Base-by-base conservation (phyloP, 495 filamentous ascomycete species). In the Penicillium antarcticum region DNA sequence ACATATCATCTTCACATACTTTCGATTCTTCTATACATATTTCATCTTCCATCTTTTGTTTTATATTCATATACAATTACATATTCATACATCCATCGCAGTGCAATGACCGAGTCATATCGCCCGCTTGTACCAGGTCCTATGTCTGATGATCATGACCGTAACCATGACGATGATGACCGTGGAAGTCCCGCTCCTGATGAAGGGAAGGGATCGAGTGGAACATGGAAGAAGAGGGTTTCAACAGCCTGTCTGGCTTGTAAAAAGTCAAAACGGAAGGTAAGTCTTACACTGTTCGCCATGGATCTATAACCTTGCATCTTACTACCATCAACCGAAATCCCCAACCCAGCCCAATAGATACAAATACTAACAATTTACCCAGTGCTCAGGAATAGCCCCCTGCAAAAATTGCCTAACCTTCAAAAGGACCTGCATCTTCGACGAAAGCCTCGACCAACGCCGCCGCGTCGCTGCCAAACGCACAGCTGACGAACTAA, bases 191-290 rank as follows among this genome's bases (percentile, higher is more conserved):
- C 51, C 10, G 26, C 47, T 9, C 24, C 48, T 3, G 42, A 39
- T 8, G 31, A 33, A 4, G 35, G 6, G 7, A 40, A 49, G 3
- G 35, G 34, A 5, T 48, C 44, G 9, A 29, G 26, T 4, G 51
- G 56, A 12, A 18, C 51, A 0, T 65, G 65, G 58, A 75, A 75
- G 58, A 77, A 73, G 49, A 60, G 74, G 9, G 74, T 74, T 2
- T 77, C 74, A 0, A 75, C 73, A 43, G 74, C 74, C 6, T 77
- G 74, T 59, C 41, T 74, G 45, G 68, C 72, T 0, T 77, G 74
- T 53, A 77, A 77, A 35, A 74, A 75, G 53, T 77, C 74, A 0
- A 77, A 77, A 53, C 63, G 74, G 6, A 77, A 77, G 65, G 72
- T 57, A 39, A 42, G 61, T 51, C 32, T 32, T 41, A 16, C 10